phyloP scores from a whole-genome alignment of 768 basidiomycete genomes.

The Obba rivulosa region DNA sequence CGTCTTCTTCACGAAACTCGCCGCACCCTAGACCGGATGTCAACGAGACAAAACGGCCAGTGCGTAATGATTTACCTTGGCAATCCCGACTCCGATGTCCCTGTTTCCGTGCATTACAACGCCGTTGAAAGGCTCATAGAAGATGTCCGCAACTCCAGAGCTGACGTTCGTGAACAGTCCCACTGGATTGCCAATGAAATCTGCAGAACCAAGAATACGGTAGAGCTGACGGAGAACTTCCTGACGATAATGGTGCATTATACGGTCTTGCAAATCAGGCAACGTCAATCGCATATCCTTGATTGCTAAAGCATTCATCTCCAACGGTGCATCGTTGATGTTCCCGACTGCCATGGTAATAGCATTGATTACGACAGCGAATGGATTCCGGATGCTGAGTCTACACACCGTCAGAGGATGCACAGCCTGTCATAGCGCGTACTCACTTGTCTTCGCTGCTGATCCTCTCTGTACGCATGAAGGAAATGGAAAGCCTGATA shows the following conservation, averaged over 20 bases:
- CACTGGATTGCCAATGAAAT: slow-evolving; percentile 94
- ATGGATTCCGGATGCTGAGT: slow-evolving; percentile 78
- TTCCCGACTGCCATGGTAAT: slow-evolving; percentile 97
- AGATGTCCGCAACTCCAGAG: slow-evolving; percentile 95
- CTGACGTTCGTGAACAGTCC: slow-evolving; percentile 98
- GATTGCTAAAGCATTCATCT: slow-evolving; percentile 89
- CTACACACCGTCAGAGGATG: slow-evolving; percentile 27
- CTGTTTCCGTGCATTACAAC: slow-evolving; percentile 95
- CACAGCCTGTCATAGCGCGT: background rate
- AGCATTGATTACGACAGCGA: slow-evolving; percentile 90
- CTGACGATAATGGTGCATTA: slow-evolving; percentile 89
- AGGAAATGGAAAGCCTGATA: slow-evolving; percentile 86
- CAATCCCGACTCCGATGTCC: slow-evolving; percentile 90
- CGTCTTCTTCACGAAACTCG: slow-evolving; percentile 98
- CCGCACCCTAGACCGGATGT: slow-evolving; percentile 92
- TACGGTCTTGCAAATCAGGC: slow-evolving; percentile 78
- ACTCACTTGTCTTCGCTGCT: slow-evolving; percentile 90
- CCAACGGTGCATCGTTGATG: slow-evolving; percentile 91
- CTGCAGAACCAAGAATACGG: slow-evolving; percentile 95
- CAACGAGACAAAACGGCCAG: background rate
- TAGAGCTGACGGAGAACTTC: slow-evolving; percentile 93
- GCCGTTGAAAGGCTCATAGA: slow-evolving; percentile 97
- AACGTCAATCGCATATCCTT: slow-evolving; percentile 89
- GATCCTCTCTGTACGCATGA: slow-evolving; percentile 93
- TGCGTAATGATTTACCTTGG: slow-evolving; percentile 55